Evolutionary conservation across 306 rosid genomes (phyloP).

Genomic region (Nissolia schottii): DNA sequence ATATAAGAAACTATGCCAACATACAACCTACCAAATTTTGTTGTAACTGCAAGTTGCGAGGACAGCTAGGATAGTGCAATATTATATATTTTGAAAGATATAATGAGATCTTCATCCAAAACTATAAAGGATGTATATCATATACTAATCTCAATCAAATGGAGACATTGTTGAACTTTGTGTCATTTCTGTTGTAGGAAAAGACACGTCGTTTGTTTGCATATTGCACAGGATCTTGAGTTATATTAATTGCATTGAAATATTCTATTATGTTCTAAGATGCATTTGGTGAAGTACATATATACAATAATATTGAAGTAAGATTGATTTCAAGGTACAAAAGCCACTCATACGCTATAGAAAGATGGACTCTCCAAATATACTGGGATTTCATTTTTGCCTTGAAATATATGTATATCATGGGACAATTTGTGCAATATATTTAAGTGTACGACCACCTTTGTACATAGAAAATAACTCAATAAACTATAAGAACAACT

Average conservation of each 20-base stretch:
- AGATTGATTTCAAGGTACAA: background rate
- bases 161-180: background rate
- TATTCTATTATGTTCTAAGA: background rate
- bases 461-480: background rate
- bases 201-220: background rate
- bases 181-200: background rate
- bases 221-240: background rate
- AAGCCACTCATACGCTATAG: background rate
- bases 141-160: background rate
- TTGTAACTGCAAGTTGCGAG: background rate
- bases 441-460: background rate
- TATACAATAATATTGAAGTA: background rate
- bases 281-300: background rate
- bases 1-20: too few species aligned
- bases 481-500: background rate
- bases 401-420: background rate
- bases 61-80: background rate
- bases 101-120: too few species aligned
- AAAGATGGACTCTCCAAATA: background rate
- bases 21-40: too few species aligned
- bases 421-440: background rate
- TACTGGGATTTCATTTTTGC: background rate
- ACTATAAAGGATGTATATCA: too few species aligned
- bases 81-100: too few species aligned
- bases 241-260: background rate